Evolutionary conservation across 192 early-diverging fungal genomes (phyloP).

Genomic region (Coemansia sp.): DNA sequence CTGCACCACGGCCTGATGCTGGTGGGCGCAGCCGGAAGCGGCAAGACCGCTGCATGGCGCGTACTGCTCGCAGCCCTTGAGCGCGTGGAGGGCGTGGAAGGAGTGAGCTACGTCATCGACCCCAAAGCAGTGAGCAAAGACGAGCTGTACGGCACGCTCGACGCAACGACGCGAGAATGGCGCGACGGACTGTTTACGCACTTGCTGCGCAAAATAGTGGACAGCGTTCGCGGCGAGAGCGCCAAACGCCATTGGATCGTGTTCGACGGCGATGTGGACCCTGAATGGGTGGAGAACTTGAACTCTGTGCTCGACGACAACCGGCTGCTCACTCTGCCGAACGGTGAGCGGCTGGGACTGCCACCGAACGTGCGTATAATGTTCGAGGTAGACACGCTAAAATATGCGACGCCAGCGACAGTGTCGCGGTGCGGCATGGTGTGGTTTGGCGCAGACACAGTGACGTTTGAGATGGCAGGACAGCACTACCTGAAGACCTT

Average conservation of each 20-base stretch:
- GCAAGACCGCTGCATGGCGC: slow-evolving; percentile 93
- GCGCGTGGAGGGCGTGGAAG: slow-evolving; percentile 84
- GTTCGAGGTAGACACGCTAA: slow-evolving; percentile 99
- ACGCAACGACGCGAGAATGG: slow-evolving; percentile 99
- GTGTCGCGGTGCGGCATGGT: slow-evolving; percentile 99
- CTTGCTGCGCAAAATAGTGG: slow-evolving; percentile 94
- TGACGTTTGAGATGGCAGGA: slow-evolving; percentile 75
- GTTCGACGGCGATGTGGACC: slow-evolving; percentile 99
- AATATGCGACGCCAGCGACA: slow-evolving; percentile 96
- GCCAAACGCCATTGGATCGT: slow-evolving; percentile 97
- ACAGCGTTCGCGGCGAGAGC: slow-evolving; percentile 96
- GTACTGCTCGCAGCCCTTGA: slow-evolving; percentile 88
- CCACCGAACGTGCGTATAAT: slow-evolving; percentile 96
- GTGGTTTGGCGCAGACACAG: slow-evolving; percentile 94
- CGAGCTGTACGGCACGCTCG: slow-evolving; percentile 91
- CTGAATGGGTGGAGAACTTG: slow-evolving; percentile 99
- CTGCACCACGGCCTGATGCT: slow-evolving; percentile 99
- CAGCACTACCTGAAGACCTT: slow-evolving; percentile 82
- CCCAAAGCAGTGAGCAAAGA: slow-evolving; percentile 99
- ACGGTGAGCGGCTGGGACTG: slow-evolving; percentile 94
- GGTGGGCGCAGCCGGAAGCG: slow-evolving; percentile 96
- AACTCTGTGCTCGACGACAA: slow-evolving; percentile 96
- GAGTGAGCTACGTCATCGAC: slow-evolving; percentile 92
- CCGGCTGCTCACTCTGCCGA: slow-evolving; percentile 92
- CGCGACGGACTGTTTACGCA: slow-evolving; percentile 98